phyloP scores from a whole-genome alignment of 78 protist genomes.

The Polysphondylium violaceum region DNA sequence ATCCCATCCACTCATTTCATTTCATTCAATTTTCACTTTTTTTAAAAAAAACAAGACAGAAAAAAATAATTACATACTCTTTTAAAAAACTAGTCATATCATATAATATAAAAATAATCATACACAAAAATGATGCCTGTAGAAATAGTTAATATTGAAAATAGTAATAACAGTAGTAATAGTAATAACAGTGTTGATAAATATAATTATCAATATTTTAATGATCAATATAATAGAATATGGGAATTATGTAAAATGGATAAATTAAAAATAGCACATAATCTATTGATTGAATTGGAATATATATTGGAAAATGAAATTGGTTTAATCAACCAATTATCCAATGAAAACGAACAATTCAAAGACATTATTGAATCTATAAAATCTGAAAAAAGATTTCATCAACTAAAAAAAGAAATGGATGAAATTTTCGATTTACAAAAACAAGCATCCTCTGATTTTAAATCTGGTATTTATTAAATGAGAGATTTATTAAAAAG shows the following conservation, averaged over 20 bases:
- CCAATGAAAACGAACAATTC: not conserved
- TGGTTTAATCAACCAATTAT: not conserved
- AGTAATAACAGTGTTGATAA: no score
- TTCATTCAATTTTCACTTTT: no score
- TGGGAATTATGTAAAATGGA: slow-evolving; percentile 4
- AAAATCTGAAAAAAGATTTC: not conserved
- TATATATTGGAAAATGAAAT: not conserved
- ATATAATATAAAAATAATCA: no score
- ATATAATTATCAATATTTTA: no score
- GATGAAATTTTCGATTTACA: slow-evolving; percentile 19
- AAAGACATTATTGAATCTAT: not conserved
- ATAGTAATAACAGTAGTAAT: no score
- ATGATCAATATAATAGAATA: not conserved
- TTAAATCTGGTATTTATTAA: slow-evolving; percentile 2
- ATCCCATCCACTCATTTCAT: no score
- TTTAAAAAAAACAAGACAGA: no score
- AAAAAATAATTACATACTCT: no score
- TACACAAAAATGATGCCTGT: no score
- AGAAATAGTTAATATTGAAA: no score
- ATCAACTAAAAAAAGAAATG: slow-evolving; percentile 12
- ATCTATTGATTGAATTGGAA: not conserved
- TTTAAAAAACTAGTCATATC: no score
- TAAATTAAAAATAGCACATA: not conserved
- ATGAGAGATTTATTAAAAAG: not conserved
- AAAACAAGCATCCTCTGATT: not conserved